phyloP scores from a whole-genome alignment of 1,284 basidiomycete genomes.

The Cutaneotrichosporon arboriforme region DNA sequence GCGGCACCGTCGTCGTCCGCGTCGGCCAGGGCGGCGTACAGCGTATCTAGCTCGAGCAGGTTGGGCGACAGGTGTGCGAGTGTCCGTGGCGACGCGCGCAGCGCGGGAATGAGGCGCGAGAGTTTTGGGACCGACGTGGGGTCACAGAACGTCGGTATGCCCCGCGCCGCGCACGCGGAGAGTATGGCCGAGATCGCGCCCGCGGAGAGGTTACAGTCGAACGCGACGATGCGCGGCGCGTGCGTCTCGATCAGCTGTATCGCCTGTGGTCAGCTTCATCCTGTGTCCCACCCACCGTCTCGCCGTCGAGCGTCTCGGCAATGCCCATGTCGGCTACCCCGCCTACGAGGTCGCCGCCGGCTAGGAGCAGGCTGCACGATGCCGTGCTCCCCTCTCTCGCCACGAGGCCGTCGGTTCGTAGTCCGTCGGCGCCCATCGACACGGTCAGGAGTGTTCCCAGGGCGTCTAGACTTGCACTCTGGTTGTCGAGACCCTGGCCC shows the following conservation, averaged over 20 bases:
- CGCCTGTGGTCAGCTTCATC: background rate
- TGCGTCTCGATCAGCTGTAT: conserved; percentile 44
- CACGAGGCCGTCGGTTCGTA: conserved; percentile 77
- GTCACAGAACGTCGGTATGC: conserved; percentile 52
- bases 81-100: conserved; percentile 48
- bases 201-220: conserved; percentile 75
- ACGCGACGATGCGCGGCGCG: conserved; percentile 61
- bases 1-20: conserved; percentile 4
- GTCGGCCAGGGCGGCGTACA: conserved; percentile 52
- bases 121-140: conserved; percentile 84
- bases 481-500: too few relatives aligned
- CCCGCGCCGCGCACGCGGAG: conserved; percentile 11
- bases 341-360: conserved; percentile 66
- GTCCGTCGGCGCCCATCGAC: conserved; percentile 59
- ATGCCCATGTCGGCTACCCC: conserved; percentile 92
- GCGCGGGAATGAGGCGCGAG: conserved; percentile 60
- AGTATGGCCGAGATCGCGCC: conserved; percentile 56
- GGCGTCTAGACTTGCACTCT: too few relatives aligned
- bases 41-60: conserved; percentile 62
- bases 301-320: conserved; percentile 53
- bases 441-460: conserved; percentile 61
- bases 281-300: conserved; percentile 49
- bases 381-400: conserved; percentile 54
- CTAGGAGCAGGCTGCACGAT: conserved; percentile 78
- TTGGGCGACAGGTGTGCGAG: conserved; percentile 74